Evolutionary conservation across 116 monocot genomes (phyloP).

Genomic region (Trichopus zeylanicus): DNA sequence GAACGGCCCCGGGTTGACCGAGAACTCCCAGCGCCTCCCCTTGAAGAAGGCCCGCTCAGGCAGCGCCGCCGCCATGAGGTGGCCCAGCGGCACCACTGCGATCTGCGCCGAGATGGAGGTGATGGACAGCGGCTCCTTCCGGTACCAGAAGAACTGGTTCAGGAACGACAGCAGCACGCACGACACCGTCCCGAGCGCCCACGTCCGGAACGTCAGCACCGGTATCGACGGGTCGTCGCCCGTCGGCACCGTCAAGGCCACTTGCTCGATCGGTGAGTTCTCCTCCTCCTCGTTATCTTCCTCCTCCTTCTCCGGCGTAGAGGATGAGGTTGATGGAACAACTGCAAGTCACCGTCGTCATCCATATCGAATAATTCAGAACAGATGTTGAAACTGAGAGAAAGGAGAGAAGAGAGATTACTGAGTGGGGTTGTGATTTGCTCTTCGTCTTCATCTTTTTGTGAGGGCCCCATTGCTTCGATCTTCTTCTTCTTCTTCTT

Average conservation of each 20-base stretch:
- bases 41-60: slow-evolving; percentile 21
- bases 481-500: not conserved
- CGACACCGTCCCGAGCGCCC: slow-evolving; percentile 36
- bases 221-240: slow-evolving; percentile 24
- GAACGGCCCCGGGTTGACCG: slow-evolving; percentile 44
- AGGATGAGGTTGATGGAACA: not conserved
- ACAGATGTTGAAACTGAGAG: not conserved
- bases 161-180: slow-evolving; percentile 38
- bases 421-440: not conserved
- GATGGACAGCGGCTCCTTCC: slow-evolving; percentile 41
- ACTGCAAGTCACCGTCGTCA: not conserved
- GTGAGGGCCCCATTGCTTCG: not conserved
- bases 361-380: not conserved
- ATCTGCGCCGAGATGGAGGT: slow-evolving; percentile 48
- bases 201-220: slow-evolving; percentile 40
- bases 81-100: slow-evolving; percentile 34
- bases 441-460: not conserved
- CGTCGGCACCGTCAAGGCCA: slow-evolving; percentile 30
- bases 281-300: not conserved
- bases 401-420: not conserved
- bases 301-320: too few species aligned
- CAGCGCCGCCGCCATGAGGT: slow-evolving; percentile 25
- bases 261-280: slow-evolving; percentile 22
- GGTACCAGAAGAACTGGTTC: slow-evolving; percentile 63
- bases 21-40: slow-evolving; percentile 30